Evolutionary conservation across 148 eudicot species (phyloP).

Genomic region (Rhododendron ferrugineum): DNA sequence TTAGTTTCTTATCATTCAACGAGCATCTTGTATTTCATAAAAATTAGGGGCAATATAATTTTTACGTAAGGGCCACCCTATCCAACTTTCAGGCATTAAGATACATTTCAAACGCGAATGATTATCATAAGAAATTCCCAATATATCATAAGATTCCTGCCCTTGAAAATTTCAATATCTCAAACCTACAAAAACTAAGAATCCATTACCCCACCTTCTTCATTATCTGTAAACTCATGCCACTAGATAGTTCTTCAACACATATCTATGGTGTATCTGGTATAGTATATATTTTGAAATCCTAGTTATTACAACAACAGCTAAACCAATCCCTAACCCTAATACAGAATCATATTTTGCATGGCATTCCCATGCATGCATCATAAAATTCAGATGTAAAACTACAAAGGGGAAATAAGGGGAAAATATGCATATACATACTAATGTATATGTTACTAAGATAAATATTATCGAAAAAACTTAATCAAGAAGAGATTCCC

Average conservation of each 20-base stretch:
- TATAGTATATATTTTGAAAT: neutral
- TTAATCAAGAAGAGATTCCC: slow-evolving; percentile 36
- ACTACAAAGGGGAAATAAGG: neutral
- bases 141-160: too few species aligned
- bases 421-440: neutral
- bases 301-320: neutral
- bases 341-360: neutral
- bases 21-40: too few species aligned
- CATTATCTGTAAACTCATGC: neutral
- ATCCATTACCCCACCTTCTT: neutral
- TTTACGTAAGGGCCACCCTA: too few species aligned
- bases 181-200: neutral
- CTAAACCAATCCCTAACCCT: neutral
- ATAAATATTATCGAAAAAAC: neutral
- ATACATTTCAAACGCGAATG: too few species aligned
- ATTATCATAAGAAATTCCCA: too few species aligned
- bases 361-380: neutral
- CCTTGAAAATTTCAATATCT: neutral
- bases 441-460: neutral
- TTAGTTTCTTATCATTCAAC: too few species aligned
- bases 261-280: neutral
- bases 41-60: too few species aligned
- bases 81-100: too few species aligned
- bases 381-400: neutral
- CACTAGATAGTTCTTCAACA: neutral